Evolutionary conservation across 768 basidiomycete genomes (phyloP), one percentile per base, ranked within the genome.

Genomic region (Rhodotorula diobovata): DNA sequence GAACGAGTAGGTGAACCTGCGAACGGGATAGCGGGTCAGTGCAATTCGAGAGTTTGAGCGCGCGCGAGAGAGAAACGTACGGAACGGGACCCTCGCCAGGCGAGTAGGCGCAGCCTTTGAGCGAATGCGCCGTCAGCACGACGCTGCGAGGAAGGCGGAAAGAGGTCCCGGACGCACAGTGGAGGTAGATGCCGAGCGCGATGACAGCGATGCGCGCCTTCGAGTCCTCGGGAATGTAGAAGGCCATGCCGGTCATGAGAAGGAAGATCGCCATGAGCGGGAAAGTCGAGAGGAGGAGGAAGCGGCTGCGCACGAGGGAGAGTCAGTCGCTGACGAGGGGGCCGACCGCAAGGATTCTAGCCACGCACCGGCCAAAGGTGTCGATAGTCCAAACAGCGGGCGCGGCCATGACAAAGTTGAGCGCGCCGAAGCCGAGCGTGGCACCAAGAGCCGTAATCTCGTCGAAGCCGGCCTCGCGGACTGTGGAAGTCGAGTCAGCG

Each of bases 241-340:
- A 68, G 9, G 51, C 50, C 18, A 67, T 25, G 1, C 90, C 53
- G 35, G 46, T 28, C 12, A 87, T 85, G 32, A 91, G 84, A 30
- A 91, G 81, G 43, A 86, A 88, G 81, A 86, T 83, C 0, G 88
- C 86, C 90, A 91, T 91, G 70, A 85, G 85, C 0, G 90, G 90
- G 84, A 91, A 91, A 0, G 89, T 89, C 73, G 86, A 85, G 20
- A 91, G 80, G 23, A 91, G 82, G 4, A 91, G 82, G 66, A 86
- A 87, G 28, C 90, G 87, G 53, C 62, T 68, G 66, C 25, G 23
- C 9, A 12, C 6, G 14, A 28, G n/a, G 51, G 11, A 14, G 25
- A 16, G 54, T 43, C 20, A 41, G 50, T 20, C 21, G 18, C 8
- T 12, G 51, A 28, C 18, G 12, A 14, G n/a, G n/a, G 18, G 14